Percentiles rank a stretch among this genome's conserved stretches.
These are phyloP conservation scores for Sphaerulina vaccinii DNA, from an alignment of 2,329 filamentous ascomycete genomes.

Conservation along the genomic window DNA sequence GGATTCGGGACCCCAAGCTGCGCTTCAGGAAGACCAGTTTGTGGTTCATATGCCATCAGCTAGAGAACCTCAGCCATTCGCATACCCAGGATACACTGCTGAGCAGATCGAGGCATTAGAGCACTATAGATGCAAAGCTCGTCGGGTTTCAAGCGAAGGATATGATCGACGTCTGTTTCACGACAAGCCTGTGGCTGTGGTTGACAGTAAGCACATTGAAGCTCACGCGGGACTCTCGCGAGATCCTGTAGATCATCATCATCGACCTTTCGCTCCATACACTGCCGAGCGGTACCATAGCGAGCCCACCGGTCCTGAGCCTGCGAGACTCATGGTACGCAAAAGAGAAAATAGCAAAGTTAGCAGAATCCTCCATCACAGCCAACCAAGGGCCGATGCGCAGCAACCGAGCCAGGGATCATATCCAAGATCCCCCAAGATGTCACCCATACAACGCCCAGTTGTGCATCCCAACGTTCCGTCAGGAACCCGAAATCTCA, in stretches of 20 bases:
- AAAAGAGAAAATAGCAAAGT: slow-evolving; percentile 17
- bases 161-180: slow-evolving; percentile 26
- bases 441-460: background rate
- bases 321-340: slow-evolving; percentile 16
- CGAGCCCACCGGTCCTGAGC: slow-evolving; percentile 7
- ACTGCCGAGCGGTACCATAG: slow-evolving; percentile 4
- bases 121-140: slow-evolving; percentile 33
- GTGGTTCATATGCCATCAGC: slow-evolving; percentile 39
- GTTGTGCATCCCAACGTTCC: background rate
- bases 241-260: background rate
- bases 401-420: background rate
- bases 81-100: slow-evolving; percentile 32
- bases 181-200: background rate
- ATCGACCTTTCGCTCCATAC: slow-evolving; percentile 8
- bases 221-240: background rate
- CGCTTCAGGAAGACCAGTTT: slow-evolving; percentile 29
- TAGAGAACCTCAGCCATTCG: slow-evolving; percentile 36
- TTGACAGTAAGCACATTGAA: background rate
- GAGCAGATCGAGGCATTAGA: slow-evolving; percentile 35
- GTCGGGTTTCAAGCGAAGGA: slow-evolving; percentile 30
- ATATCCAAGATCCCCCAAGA: slow-evolving; percentile 6
- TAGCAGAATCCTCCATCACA: slow-evolving; percentile 12
- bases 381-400: background rate
- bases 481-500: slow-evolving; percentile 1
- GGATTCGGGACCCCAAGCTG: background rate